A percentile compares a stretch with the other conserved stretches of the same genome.
Evolutionary conservation across 148 eudicot genomes (phyloP).

Genomic region (Camellia granthamiana): DNA sequence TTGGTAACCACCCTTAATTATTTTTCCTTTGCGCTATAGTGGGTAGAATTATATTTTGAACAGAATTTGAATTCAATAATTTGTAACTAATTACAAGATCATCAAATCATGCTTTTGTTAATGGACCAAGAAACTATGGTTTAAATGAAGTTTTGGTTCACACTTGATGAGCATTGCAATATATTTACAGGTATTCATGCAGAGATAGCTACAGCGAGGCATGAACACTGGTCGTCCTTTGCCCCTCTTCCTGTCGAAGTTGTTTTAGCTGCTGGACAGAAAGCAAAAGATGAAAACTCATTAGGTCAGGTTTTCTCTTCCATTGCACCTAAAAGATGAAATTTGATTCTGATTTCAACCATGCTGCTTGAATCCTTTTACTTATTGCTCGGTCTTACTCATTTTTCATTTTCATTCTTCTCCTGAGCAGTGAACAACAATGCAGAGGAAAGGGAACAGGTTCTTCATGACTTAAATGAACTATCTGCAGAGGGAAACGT

Average conservation of each 20-base stretch:
- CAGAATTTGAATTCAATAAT: background rate
- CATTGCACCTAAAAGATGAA: background rate
- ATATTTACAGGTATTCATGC: slow-evolving; percentile 59
- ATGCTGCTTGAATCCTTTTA: background rate
- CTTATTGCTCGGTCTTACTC: background rate
- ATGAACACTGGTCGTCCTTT: slow-evolving; percentile 82
- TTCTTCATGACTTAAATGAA: slow-evolving; percentile 30
- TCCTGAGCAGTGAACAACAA: slow-evolving; percentile 50
- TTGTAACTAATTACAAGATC: background rate
- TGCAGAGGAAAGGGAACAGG: slow-evolving; percentile 45
- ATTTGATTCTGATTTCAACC: background rate
- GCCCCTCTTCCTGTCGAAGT: slow-evolving; percentile 75
- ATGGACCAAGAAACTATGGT: background rate
- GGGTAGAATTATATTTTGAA: background rate
- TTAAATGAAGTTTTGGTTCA: background rate
- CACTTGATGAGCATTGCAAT: background rate
- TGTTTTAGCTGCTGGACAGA: slow-evolving; percentile 79
- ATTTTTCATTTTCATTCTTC: slow-evolving; percentile 11
- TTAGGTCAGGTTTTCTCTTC: slow-evolving; percentile 33
- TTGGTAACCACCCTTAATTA: background rate
- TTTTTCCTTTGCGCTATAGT: background rate
- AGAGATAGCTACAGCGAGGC: slow-evolving; percentile 74
- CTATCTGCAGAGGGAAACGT: slow-evolving; percentile 56
- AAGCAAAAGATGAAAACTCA: slow-evolving; percentile 61
- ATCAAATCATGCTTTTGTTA: background rate